These are phyloP conservation scores for Thuidium tamariscinum DNA, from an alignment of 225 moss, liverwort and hornwort species.

Conservation along the genomic window DNA sequence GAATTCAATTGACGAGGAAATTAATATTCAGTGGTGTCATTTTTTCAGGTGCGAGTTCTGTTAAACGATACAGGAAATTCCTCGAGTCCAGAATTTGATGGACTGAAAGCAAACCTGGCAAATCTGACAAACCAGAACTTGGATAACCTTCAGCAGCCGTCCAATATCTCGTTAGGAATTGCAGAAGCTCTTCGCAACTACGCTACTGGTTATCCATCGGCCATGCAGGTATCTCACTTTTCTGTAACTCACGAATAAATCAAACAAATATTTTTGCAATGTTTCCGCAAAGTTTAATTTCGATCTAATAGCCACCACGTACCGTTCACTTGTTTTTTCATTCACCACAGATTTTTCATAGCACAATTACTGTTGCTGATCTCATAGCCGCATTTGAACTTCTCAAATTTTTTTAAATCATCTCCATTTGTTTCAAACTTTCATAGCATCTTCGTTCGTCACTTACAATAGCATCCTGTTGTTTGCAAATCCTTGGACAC, in stretches of 20 bases:
- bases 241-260: not conserved
- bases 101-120: not conserved
- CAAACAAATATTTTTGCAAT: not conserved
- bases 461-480: not conserved
- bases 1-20: not conserved
- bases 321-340: not conserved
- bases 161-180: slow-evolving; percentile 2
- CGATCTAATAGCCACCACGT: not conserved
- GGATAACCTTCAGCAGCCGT: not conserved
- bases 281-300: not conserved
- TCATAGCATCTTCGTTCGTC: not conserved
- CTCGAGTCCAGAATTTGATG: not conserved
- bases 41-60: not conserved
- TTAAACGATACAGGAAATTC: not conserved
- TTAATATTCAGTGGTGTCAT: not conserved
- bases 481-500: not conserved
- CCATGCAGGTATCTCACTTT: not conserved
- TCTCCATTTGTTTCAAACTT: not conserved
- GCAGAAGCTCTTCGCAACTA: not conserved
- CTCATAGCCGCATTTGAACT: not conserved
- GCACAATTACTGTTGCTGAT: not conserved
- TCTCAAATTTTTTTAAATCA: not conserved
- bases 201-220: not conserved
- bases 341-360: not conserved
- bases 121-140: not conserved